Evolutionary conservation across 768 basidiomycete species (phyloP), one percentile per base, ranked within the genome.

Genomic region (Macrolepiota dolichaula): DNA sequence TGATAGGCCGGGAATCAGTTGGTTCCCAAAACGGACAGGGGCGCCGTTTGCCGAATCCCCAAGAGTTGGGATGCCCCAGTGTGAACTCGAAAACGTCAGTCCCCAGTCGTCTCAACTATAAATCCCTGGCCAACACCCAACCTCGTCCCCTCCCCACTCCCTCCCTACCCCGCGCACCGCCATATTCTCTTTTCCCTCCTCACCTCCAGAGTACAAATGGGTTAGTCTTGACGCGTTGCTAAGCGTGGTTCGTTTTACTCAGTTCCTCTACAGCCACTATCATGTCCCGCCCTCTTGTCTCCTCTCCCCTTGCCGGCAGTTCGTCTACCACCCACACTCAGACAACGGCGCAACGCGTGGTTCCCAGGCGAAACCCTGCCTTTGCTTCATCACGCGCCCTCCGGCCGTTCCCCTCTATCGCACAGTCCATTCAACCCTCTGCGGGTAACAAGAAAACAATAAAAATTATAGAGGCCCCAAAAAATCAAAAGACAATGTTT

Each of bases 381-480:
- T 93, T 94, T 70, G 83, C 87, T 4, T 74, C 81, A 0, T 94
- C 92, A 37, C 89, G 89, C 55, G 85, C 88, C 1, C 79, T 92
- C 24, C 84, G 92, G 27, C 92, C 92, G 32, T 94, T 94, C 72
- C 79, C 89, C 15, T 81, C 86, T 54, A 79, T 91, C 64, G 75
- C 83, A 11, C 75, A 77, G 66, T 64, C 79, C 12, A 63, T 81
- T 42, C 73, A 71, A 55, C 75, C 73, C 19, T 55, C 71, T 37
- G 57, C 70, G 72, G 60, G 67, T 63, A 32, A 55, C 69, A n/a
- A 59, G 63, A 78, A 77, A 83, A 76, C 86, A 5, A 78, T 86
- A 17, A 94, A 94, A 69, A 78, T 93, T 69, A 92, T 94, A 61
- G 82, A 91, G 70, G 88, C 90, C 10, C 90, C 92, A 27, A 80